Conservation (phyloP, 345 rosid species). For the Dovyalis caffra region DNA sequence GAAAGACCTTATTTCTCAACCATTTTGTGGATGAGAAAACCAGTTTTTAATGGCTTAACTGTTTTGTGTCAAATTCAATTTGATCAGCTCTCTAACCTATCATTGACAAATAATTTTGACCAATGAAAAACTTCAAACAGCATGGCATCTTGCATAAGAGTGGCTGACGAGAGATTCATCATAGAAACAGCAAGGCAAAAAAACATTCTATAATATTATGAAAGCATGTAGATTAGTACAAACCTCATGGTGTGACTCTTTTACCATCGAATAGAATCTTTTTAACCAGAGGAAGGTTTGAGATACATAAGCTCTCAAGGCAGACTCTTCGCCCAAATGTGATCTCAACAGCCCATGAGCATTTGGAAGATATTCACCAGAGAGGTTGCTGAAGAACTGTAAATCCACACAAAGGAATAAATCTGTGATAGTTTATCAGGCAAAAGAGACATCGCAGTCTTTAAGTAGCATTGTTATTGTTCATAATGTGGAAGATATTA, state of each 20-base stretch:
- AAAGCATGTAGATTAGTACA: conserved; percentile 13
- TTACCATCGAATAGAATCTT: conserved; percentile 40
- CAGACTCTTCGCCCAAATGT: conserved; percentile 24
- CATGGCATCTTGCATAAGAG: not conserved
- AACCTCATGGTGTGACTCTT: conserved; percentile 80
- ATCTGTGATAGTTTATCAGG: not conserved
- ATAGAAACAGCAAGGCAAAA: not conserved
- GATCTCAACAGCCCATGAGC: conserved; percentile 30
- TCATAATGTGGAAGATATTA: not conserved
- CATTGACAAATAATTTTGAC: not conserved
- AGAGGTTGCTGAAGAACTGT: conserved; percentile 41
- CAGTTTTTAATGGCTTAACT: not conserved
- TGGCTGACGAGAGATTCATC: not conserved
- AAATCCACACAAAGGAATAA: conserved; percentile 17
- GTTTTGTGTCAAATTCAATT: not conserved
- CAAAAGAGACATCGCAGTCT: not conserved
- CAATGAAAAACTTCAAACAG: not conserved
- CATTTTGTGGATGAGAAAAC: not conserved
- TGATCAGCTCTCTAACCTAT: not conserved
- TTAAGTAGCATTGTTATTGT: not conserved
- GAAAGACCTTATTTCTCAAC: no score
- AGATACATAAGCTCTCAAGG: conserved; percentile 28
- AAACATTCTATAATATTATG: not conserved
- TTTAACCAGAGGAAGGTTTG: conserved; percentile 37
- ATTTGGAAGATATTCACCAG: conserved; percentile 35